Evolutionary conservation across 2,329 filamentous ascomycete species (phyloP).

Genomic region (Penicillium hesseltinei): DNA sequence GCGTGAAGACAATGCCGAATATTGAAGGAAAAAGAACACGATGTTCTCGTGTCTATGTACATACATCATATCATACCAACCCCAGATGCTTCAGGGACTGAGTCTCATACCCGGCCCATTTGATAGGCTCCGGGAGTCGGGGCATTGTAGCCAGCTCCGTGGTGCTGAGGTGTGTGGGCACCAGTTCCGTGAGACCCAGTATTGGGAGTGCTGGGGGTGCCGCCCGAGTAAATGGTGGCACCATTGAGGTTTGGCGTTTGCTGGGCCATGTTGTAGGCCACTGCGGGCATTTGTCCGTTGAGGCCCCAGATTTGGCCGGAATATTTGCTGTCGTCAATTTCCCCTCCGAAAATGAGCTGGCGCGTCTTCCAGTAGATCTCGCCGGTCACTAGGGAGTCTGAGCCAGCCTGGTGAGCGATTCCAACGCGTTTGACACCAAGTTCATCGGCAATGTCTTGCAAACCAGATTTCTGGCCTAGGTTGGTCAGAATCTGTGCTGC

Average conservation of each 20-base stretch:
- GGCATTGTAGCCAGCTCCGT: slow-evolving; percentile 56
- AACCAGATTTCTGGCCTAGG: slow-evolving; percentile 83
- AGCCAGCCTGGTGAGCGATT: slow-evolving; percentile 86
- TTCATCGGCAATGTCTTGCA: slow-evolving; percentile 91
- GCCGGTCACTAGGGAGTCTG: slow-evolving; percentile 88
- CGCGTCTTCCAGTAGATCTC: slow-evolving; percentile 93
- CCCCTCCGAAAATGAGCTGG: slow-evolving; percentile 80
- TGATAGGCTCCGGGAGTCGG: slow-evolving; percentile 79
- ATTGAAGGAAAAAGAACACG: slow-evolving; percentile 26
- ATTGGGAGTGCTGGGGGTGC: slow-evolving; percentile 67
- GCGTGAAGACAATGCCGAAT: slow-evolving; percentile 25
- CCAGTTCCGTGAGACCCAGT: slow-evolving; percentile 53
- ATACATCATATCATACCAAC: slow-evolving; percentile 37
- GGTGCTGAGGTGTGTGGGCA: slow-evolving; percentile 47
- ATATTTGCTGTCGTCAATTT: slow-evolving; percentile 74
- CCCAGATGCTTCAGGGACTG: slow-evolving; percentile 4
- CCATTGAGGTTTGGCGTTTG: slow-evolving; percentile 57
- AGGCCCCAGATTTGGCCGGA: slow-evolving; percentile 91
- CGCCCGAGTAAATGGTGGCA: slow-evolving; percentile 49
- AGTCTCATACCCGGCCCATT: slow-evolving; percentile 30
- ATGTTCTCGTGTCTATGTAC: slow-evolving; percentile 36
- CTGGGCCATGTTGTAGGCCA: slow-evolving; percentile 47
- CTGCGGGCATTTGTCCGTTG: slow-evolving; percentile 65
- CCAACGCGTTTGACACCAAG: slow-evolving; percentile 87
- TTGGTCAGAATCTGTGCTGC: slow-evolving; percentile 75